These are phyloP conservation scores for Coffea eugenioides DNA, from an alignment of 257 asterid genomes.

Conservation along the genomic window DNA sequence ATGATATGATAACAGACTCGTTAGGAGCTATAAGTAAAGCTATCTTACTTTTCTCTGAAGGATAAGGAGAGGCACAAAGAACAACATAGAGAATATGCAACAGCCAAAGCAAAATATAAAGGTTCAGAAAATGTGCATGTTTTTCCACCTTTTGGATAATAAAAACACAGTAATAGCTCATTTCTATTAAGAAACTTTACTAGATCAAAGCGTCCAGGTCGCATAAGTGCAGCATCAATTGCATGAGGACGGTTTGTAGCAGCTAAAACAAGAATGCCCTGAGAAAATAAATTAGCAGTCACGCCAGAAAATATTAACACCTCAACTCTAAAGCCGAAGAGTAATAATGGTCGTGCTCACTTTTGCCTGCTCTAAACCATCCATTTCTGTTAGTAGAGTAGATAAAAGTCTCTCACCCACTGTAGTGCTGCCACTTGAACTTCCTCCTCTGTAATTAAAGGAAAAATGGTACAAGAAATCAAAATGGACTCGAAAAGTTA, in stretches of 20 bases:
- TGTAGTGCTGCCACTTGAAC: constrained; percentile 62
- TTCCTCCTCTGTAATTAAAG: constrained; percentile 68
- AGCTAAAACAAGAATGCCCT: constrained; percentile 98
- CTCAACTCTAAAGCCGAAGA: constrained; percentile 6
- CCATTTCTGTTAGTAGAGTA: constrained; percentile 95
- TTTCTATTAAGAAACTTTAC: constrained; percentile 37
- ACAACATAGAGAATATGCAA: background rate
- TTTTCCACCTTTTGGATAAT: background rate
- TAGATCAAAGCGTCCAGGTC: constrained; percentile 94
- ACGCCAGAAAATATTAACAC: constrained; percentile 6
- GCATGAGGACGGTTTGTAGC: constrained; percentile 95
- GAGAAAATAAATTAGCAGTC: constrained; percentile 13
- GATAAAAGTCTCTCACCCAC: constrained; percentile 90
- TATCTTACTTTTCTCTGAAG: background rate
- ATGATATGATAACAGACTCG: too few species aligned
- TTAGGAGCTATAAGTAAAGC: background rate
- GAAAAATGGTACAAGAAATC: constrained; percentile 6
- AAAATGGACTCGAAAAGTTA: background rate
- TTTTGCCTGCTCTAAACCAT: constrained; percentile 90
- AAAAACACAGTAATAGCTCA: background rate
- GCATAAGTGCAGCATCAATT: constrained; percentile 89
- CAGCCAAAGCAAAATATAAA: background rate
- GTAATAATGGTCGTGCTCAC: constrained; percentile 35
- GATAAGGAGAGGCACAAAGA: too few species aligned
- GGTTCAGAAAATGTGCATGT: too few species aligned